These are phyloP conservation scores for Didymella pinodella DNA, from an alignment of 2,329 filamentous ascomycete genomes.

Conservation along the genomic window DNA sequence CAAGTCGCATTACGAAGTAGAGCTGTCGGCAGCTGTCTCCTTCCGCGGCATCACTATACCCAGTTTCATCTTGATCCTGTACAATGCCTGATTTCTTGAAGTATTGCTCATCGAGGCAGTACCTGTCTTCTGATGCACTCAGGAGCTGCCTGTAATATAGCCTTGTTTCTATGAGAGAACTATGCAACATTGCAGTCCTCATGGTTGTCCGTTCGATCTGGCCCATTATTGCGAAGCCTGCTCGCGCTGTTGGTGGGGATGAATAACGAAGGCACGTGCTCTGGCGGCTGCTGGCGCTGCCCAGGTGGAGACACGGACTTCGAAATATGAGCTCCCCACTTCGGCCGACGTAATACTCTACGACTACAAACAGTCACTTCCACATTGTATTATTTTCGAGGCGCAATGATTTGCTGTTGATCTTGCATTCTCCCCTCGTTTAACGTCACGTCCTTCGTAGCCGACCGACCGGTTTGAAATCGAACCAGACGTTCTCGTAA, in stretches of 20 bases:
- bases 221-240: not conserved
- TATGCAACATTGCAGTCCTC: no score
- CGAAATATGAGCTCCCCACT: slow-evolving; percentile 48
- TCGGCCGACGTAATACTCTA: slow-evolving; percentile 31
- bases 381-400: slow-evolving; percentile 7
- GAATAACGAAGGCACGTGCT: slow-evolving; percentile 31
- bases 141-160: no score
- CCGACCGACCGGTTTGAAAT: slow-evolving; percentile 17
- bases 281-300: slow-evolving; percentile 26
- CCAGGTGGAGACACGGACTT: slow-evolving; percentile 32
- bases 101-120: not conserved
- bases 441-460: not conserved
- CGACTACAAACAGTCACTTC: slow-evolving; percentile 17
- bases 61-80: no score
- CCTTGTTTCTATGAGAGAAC: no score
- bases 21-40: not conserved
- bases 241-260: not conserved
- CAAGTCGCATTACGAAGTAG: slow-evolving; percentile 33
- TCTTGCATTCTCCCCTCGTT: slow-evolving; percentile 8
- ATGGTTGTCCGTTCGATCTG: not conserved
- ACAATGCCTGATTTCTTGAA: no score
- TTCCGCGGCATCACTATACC: not conserved
- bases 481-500: slow-evolving; percentile 22
- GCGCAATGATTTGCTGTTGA: slow-evolving; percentile 18
- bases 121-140: no score